Evolutionary conservation across 2,329 filamentous ascomycete species (phyloP).

Genomic region (Rasamsonia emersonii): DNA sequence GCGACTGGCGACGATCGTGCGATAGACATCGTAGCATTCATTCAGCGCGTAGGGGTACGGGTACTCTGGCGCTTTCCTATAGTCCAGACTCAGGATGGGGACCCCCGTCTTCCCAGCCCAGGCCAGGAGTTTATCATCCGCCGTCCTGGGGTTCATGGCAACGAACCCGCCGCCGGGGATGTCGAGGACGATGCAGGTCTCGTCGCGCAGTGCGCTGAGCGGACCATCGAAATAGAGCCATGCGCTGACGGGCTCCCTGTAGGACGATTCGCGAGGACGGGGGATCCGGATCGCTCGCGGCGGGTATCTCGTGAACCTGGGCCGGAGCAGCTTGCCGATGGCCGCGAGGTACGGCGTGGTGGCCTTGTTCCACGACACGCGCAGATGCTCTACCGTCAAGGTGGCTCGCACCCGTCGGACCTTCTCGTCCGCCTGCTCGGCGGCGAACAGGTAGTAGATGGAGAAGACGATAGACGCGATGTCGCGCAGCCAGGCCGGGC

Average conservation of each 20-base stretch:
- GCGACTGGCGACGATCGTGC: constrained; percentile 60
- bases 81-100: constrained; percentile 87
- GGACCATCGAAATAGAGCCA: constrained; percentile 96
- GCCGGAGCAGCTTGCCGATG: constrained; percentile 63
- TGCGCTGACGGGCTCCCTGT: constrained; percentile 70
- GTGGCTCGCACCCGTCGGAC: constrained; percentile 81
- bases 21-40: constrained; percentile 80
- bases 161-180: constrained; percentile 93
- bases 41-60: constrained; percentile 80
- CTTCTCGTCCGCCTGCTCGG: constrained; percentile 93
- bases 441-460: constrained; percentile 82
- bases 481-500: constrained; percentile 70
- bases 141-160: constrained; percentile 88
- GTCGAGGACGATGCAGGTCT: constrained; percentile 74
- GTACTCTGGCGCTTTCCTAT: constrained; percentile 75
- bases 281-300: constrained; percentile 79
- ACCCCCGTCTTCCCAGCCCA: constrained; percentile 86
- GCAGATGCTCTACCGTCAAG: constrained; percentile 81
- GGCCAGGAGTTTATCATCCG: constrained; percentile 86
- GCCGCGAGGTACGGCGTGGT: constrained; percentile 77
- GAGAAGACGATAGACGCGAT: constrained; percentile 76
- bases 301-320: constrained; percentile 69
- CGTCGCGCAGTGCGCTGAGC: constrained; percentile 63
- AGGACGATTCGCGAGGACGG: constrained; percentile 68
- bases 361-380: constrained; percentile 92